Evolutionary conservation across 805 yeast genomes (phyloP), one percentile per base, ranked within the genome.

Genomic region (Vanderwaltozyma polyspora): DNA sequence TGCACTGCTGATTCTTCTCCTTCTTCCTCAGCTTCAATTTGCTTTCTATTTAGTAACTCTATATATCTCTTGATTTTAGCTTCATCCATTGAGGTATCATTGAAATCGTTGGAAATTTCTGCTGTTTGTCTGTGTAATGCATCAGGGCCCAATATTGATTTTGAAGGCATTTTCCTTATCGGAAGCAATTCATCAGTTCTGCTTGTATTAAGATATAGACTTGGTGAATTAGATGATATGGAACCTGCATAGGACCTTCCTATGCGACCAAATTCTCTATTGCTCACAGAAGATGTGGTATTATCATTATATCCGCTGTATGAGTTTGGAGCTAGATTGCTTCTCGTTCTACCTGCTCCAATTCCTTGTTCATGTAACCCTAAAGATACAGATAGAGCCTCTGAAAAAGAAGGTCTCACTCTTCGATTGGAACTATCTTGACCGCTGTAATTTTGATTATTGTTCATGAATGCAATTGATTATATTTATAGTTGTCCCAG

Each of bases 121-220:
- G 60, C 62, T 1, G 63, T 57, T 31, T 57, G 55, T 33, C 42
- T 51, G 32, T 57, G 60, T 25, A 57, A 35, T 15, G 39, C 48
- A 19, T 40, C 40, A 2, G 60, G 36, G 26, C 43, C 49, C 34
- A 55, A 55, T 5, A 58, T 55, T 11, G 48, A 40, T 6, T 27
- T 30, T 3, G 5, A 29, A 13, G 14, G 21, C 5, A n/a, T 33
- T n/a, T n/a, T 27, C n/a, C 11, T 16, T 6, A 27, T 16, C 3
- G 29, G 19, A 5, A 27, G n/a, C 10, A 25, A 13, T 25, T 25
- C 28, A n/a, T 25, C 14, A n/a, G 14, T 4, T 25, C 14, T 17
- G 4, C 4, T 13, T 25, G 13, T 7, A 10, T 9, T 6, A 10
- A n/a, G 13, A 13, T 12, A 8, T 24, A 8, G 12, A 27, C n/a